Evolutionary conservation across 148 eudicot genomes (phyloP).

Genomic region (Rhododendron simsii): DNA sequence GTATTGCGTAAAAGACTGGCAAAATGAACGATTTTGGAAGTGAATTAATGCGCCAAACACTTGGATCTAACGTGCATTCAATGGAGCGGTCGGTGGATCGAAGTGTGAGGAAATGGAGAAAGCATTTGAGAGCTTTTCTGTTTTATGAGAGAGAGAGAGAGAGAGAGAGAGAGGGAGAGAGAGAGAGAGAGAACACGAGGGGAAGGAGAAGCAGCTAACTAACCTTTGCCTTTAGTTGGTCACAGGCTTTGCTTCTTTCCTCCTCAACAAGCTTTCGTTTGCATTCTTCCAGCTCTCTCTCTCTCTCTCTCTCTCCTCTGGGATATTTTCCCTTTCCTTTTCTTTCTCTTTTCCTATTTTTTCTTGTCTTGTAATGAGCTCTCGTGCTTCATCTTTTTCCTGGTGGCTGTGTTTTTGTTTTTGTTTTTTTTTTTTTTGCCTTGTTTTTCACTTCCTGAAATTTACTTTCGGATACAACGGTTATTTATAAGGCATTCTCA

Average conservation of each 20-base stretch:
- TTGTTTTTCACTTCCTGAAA: neutral
- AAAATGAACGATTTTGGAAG: neutral
- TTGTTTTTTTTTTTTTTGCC: too few species aligned
- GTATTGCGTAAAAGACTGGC: neutral
- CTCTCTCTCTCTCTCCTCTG: conserved; percentile 5
- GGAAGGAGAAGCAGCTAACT: neutral
- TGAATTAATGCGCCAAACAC: neutral
- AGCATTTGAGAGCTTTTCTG: neutral
- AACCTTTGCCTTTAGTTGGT: conserved; percentile 7
- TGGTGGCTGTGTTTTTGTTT: neutral
- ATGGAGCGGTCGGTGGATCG: conserved; percentile 11
- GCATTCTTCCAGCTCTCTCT: neutral
- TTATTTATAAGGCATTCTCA: neutral
- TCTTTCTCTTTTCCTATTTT: neutral
- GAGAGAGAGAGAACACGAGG: neutral
- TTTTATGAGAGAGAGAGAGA: conserved; percentile 8
- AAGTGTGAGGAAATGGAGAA: neutral
- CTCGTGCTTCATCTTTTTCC: neutral
- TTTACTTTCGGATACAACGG: too few species aligned
- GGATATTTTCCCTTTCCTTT: neutral
- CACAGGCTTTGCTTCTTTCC: conserved; percentile 20
- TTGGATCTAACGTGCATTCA: conserved; percentile 8
- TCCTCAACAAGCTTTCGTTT: conserved; percentile 41
- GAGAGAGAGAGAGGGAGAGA: conserved; percentile 11
- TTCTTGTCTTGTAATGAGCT: neutral